Conservation (phyloP, 352 stramenopile genomes). For the Aphanomyces stellatus region DNA sequence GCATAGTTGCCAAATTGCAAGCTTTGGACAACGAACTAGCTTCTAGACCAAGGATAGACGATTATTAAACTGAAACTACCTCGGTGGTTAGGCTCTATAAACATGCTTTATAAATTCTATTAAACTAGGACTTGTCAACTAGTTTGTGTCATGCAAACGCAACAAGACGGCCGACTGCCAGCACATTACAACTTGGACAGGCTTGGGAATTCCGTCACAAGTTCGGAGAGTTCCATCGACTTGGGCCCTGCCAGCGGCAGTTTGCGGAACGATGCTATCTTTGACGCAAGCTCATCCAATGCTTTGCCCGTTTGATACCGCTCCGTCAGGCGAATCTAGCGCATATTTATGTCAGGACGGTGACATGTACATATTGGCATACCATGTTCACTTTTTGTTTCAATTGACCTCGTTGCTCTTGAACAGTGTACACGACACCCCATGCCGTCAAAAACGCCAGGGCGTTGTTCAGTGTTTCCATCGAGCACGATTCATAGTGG, state of each 20-base stretch:
- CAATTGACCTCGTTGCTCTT: not conserved
- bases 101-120: no score
- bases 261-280: slow-evolving; percentile 48
- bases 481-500: slow-evolving; percentile 81
- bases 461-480: slow-evolving; percentile 76
- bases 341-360: no score
- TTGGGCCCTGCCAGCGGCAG: slow-evolving; percentile 32
- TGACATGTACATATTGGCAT: not conserved
- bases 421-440: slow-evolving; percentile 44
- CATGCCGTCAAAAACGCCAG: slow-evolving; percentile 54
- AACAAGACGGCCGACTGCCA: no score
- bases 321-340: slow-evolving; percentile 8
- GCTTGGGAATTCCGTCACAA: slow-evolving; percentile 53
- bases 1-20: no score
- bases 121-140: no score
- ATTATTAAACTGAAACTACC: no score
- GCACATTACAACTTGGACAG: slow-evolving; percentile 69
- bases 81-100: no score
- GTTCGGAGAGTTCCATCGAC: slow-evolving; percentile 33
- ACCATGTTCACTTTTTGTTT: slow-evolving; percentile 13
- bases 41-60: no score
- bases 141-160: no score
- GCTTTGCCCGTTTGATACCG: slow-evolving; percentile 24
- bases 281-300: slow-evolving; percentile 49
- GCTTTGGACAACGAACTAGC: no score